Evolutionary conservation across 148 eudicot genomes (phyloP).

Genomic region (Silene conica): DNA sequence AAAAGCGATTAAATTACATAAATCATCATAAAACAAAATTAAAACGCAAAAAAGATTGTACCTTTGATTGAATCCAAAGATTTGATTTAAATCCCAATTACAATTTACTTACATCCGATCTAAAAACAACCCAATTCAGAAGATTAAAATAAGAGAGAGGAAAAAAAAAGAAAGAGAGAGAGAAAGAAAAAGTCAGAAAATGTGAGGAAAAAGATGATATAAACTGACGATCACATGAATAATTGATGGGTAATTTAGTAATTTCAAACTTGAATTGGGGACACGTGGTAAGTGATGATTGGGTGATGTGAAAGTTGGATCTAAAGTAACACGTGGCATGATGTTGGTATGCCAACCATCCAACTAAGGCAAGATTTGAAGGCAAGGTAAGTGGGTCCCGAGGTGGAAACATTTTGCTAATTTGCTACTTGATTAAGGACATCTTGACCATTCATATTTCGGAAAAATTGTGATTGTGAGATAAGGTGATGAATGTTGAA

Average conservation of each 20-base stretch:
- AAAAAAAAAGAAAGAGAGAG: background rate
- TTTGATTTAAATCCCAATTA: background rate
- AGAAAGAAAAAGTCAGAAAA: background rate
- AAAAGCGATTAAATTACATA: background rate
- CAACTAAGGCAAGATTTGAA: slow-evolving; percentile 18
- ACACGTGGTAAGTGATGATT: slow-evolving; percentile 28
- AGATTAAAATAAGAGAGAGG: slow-evolving; percentile 14
- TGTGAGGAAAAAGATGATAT: slow-evolving; percentile 17
- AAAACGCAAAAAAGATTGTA: background rate
- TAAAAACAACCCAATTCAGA: slow-evolving; percentile 3
- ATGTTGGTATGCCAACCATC: slow-evolving; percentile 17
- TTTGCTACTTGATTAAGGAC: slow-evolving; percentile 19
- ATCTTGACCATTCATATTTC: slow-evolving; percentile 9
- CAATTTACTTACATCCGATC: slow-evolving; percentile 15
- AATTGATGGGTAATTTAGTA: slow-evolving; percentile 25
- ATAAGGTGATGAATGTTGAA: background rate
- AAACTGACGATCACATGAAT: slow-evolving; percentile 12
- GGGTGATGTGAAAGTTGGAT: slow-evolving; percentile 4
- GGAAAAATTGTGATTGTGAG: background rate
- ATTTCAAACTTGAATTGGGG: background rate
- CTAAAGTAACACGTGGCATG: slow-evolving; percentile 18
- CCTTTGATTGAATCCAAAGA: slow-evolving; percentile 13
- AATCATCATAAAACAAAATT: background rate
- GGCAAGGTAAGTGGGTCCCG: slow-evolving; percentile 25
- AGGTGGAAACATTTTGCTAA: background rate